Percentiles rank a stretch among this genome's conserved stretches.
phyloP scores from a whole-genome alignment of 2,329 filamentous ascomycete genomes.

The Microdochium paspali region DNA sequence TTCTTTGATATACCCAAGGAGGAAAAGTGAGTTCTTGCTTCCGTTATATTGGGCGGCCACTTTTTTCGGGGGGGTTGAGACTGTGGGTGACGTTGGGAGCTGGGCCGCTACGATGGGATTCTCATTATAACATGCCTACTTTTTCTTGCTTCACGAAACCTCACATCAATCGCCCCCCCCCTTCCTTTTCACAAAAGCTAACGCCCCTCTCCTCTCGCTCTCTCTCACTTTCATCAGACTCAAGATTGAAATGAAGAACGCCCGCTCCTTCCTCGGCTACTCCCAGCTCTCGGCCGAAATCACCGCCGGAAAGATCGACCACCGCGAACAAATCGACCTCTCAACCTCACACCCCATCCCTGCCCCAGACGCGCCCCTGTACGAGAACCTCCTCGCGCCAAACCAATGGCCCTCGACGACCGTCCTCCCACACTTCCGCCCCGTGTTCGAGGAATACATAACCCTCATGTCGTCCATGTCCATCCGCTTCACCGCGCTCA shows the following conservation, averaged over 20 bases:
- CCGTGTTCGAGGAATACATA: slow-evolving; percentile 68
- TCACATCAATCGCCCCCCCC: too few relatives aligned
- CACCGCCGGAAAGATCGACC: slow-evolving; percentile 67
- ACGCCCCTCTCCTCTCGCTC: background rate
- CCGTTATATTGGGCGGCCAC: too few relatives aligned
- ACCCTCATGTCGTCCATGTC: slow-evolving; percentile 62
- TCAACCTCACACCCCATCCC: slow-evolving; percentile 68
- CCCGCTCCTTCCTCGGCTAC: slow-evolving; percentile 62
- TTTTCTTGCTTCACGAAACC: too few relatives aligned
- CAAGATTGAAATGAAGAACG: slow-evolving; percentile 65
- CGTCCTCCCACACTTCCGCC: slow-evolving; percentile 57
- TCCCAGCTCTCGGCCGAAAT: slow-evolving; percentile 57
- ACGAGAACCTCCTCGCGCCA: slow-evolving; percentile 68
- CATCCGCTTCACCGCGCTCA: slow-evolving; percentile 65
- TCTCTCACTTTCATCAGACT: slow-evolving; percentile 27
- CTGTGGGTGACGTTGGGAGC: too few relatives aligned
- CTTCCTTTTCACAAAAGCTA: slow-evolving; percentile 1
- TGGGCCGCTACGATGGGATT: too few relatives aligned
- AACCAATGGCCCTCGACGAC: slow-evolving; percentile 67
- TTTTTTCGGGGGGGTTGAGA: too few relatives aligned
- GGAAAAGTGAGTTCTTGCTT: slow-evolving; percentile 51
- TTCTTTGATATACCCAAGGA: slow-evolving; percentile 71
- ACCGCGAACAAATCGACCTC: slow-evolving; percentile 80
- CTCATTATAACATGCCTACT: background rate
- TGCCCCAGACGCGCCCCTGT: slow-evolving; percentile 50